Evolutionary conservation across 495 filamentous ascomycete species (phyloP), one percentile per base, ranked within the genome.

Genomic region (Aspergillus ellipticus): DNA sequence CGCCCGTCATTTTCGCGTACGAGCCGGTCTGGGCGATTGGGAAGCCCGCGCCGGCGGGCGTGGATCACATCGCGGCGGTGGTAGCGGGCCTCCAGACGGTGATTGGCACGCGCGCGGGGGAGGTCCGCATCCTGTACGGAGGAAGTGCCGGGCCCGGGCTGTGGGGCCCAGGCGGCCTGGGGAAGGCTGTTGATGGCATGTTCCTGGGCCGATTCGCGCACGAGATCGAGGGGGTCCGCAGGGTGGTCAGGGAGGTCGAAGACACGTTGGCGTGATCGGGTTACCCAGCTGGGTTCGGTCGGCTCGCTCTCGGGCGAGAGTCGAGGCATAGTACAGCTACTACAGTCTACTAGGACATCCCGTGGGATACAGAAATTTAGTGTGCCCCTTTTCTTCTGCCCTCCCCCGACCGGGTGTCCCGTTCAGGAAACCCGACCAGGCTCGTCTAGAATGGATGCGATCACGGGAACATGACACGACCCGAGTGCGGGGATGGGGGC

Each of bases 1-100:
- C 79, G 1, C 82, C 90, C n/a, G 80, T 93, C 17, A 83, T 92
- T 13, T 78, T 94, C 37, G 90, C 89, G 3, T 96, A 96, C 66
- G 90, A 96, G 74, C 90, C 90, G 10, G 88, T 93, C 1, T 95
- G 90, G 90, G 90, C 89, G 0, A 95, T 95, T 70, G 90, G 90
- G 3, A 80, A 88, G 24, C 72, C 74, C 0, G 76, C 83, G 59
- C 89, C 90, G n/a, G 90, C 90, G 3, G 73, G 74, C 8, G 79
- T 82, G 24, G 83, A 87, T 54, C 85, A 94, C 69, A 89, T 96
- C 4, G 75, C 81, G 4, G 79, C 74, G 31, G 89, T 92, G n/a
- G 82, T 87, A 45, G 74, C 77, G 58, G 78, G 78, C 6, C 73
- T 95, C 41, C 75, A 84, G 35, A 58, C 64, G 3, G 66, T 75